These are phyloP conservation scores for Lepraria neglecta DNA, from an alignment of 495 filamentous ascomycete species.

Conservation along the genomic window DNA sequence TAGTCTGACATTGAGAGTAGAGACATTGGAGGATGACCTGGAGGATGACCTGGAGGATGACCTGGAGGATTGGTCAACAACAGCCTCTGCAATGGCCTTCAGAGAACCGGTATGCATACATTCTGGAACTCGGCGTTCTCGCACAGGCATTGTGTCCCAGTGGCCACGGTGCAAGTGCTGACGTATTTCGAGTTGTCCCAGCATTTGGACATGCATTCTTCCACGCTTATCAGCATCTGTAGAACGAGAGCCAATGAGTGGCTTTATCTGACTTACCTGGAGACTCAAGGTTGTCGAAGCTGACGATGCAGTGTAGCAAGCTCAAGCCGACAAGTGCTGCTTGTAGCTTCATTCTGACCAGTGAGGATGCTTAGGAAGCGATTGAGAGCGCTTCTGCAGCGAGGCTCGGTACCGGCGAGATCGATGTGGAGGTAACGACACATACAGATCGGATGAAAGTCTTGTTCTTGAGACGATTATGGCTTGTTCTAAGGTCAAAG, in stretches of 20 bases:
- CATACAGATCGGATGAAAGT: background rate
- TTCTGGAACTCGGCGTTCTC: constrained; percentile 33
- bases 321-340: constrained; percentile 7
- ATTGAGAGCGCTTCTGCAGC: background rate
- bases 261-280: constrained; percentile 10
- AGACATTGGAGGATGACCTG: constrained; percentile 39
- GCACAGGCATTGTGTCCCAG: constrained; percentile 32
- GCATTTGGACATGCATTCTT: constrained; percentile 32
- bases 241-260: background rate
- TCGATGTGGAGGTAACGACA: constrained; percentile 7
- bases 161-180: constrained; percentile 26
- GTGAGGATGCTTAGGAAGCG: constrained; percentile 1
- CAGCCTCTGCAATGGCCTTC: constrained; percentile 8
- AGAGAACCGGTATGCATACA: constrained; percentile 24
- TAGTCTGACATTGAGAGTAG: constrained; percentile 38
- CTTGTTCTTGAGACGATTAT: background rate
- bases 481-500: background rate
- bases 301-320: constrained; percentile 2
- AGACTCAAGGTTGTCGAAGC: background rate
- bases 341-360: constrained; percentile 14
- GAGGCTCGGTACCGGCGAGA: background rate
- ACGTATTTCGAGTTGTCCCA: constrained; percentile 40
- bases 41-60: constrained; percentile 31
- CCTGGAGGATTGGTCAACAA: constrained; percentile 26
- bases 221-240: constrained; percentile 4